Evolutionary conservation across 805 yeast genomes (phyloP).

Genomic region (Ogataea pini): DNA sequence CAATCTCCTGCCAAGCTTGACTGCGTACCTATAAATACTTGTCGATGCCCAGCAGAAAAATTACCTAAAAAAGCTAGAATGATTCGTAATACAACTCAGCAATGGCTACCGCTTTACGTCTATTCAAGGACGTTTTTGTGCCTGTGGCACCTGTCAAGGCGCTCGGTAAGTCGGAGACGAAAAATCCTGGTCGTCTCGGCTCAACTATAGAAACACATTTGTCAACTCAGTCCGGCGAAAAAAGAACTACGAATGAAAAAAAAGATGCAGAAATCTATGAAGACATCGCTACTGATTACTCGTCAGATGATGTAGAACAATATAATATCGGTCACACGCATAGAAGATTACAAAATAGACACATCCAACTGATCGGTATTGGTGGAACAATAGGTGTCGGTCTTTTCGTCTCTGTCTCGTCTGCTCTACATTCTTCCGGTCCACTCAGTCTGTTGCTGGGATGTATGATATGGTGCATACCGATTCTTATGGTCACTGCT

Average conservation of each 20-base stretch:
- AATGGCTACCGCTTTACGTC: slow-evolving; percentile 10
- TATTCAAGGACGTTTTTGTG: slow-evolving; percentile 26
- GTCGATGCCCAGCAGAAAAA: not conserved
- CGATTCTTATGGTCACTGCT: slow-evolving; percentile 43
- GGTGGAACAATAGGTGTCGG: slow-evolving; percentile 54
- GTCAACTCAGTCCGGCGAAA: not conserved
- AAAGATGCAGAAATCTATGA: slow-evolving; percentile 8
- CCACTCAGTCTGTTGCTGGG: slow-evolving; percentile 44
- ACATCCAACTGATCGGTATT: slow-evolving; percentile 49
- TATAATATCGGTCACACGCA: slow-evolving; percentile 25
- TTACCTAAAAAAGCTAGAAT: not conserved
- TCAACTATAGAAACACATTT: not conserved
- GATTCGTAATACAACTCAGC: not conserved
- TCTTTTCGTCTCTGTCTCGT: slow-evolving; percentile 45
- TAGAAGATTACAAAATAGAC: slow-evolving; percentile 41
- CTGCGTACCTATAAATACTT: not conserved
- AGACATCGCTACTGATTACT: slow-evolving; percentile 11
- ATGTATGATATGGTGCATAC: slow-evolving; percentile 43
- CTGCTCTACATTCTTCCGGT: slow-evolving; percentile 41
- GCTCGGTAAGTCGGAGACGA: slow-evolving; percentile 16
- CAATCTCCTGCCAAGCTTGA: not conserved
- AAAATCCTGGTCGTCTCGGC: not conserved
- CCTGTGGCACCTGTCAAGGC: slow-evolving; percentile 29
- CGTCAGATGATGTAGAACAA: slow-evolving; percentile 14
- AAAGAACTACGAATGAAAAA: not conserved